phyloP scores from a whole-genome alignment of 148 eudicot genomes.

The Mesembryanthemum crystallinum region DNA sequence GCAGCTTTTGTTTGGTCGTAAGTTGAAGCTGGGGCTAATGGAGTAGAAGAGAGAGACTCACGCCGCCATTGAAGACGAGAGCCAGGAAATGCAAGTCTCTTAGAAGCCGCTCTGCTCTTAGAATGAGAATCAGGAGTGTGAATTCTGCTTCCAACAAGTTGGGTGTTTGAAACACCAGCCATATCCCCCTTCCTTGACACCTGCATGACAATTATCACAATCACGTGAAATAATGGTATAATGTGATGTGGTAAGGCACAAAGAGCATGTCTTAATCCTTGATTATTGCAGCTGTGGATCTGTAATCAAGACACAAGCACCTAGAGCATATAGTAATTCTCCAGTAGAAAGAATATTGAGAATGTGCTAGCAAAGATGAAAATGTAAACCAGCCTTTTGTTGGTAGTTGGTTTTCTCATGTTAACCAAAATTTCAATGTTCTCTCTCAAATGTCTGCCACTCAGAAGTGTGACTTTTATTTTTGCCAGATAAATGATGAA shows the following conservation, averaged over 20 bases:
- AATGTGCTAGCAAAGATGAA: not conserved
- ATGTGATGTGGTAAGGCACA: not conserved
- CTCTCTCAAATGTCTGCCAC: not conserved
- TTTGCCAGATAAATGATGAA: not conserved
- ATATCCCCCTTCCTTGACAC: conserved; percentile 30
- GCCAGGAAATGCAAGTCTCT: conserved; percentile 11
- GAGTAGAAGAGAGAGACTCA: conserved; percentile 2
- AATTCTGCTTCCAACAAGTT: conserved; percentile 14
- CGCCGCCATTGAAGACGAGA: conserved; percentile 16
- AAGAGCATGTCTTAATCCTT: not conserved
- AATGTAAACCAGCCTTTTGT: not conserved
- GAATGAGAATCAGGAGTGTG: conserved; percentile 4
- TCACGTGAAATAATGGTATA: not conserved
- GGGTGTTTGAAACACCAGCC: conserved; percentile 14
- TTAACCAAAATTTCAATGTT: not conserved
- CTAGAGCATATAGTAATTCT: not conserved
- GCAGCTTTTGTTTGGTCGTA: not conserved
- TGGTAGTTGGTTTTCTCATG: not conserved
- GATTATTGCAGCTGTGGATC: not conserved
- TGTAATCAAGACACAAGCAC: not conserved
- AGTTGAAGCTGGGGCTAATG: not conserved
- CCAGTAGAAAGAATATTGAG: not conserved
- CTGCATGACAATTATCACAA: conserved; percentile 20
- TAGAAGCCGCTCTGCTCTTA: not conserved
- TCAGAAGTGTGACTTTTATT: too few relatives aligned